phyloP scores from a whole-genome alignment of 139 green algal species.

The Ettlia oleoabundans region DNA sequence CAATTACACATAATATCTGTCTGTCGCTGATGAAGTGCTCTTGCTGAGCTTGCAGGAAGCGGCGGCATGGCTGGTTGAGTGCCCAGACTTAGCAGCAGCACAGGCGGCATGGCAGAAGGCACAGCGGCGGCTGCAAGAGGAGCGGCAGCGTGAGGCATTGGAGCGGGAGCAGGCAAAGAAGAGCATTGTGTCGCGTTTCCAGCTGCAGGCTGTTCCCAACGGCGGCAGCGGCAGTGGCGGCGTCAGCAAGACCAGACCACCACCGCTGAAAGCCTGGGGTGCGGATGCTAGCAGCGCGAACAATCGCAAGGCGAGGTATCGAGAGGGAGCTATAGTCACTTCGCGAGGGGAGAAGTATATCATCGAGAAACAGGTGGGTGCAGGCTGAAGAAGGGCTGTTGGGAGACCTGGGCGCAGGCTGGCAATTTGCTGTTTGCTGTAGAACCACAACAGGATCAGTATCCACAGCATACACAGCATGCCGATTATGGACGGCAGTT shows the following conservation, averaged over 20 bases:
- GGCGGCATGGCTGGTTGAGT: slow-evolving; percentile 39
- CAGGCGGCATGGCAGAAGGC: slow-evolving; percentile 3
- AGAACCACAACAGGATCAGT: too few species aligned
- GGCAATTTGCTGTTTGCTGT: too few species aligned
- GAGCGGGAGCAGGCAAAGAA: background rate
- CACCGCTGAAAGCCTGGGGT: background rate
- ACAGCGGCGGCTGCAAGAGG: background rate
- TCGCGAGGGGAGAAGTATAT: slow-evolving; percentile 78
- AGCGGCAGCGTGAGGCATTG: background rate
- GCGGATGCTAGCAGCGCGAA: background rate
- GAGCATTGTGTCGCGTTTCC: background rate
- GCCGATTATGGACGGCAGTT: too few species aligned
- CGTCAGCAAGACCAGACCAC: slow-evolving; percentile 14
- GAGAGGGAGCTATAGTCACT: slow-evolving; percentile 63
- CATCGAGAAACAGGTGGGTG: slow-evolving; percentile 51
- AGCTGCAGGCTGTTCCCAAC: slow-evolving; percentile 7
- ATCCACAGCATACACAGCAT: too few species aligned
- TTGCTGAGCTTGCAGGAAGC: slow-evolving; percentile 12
- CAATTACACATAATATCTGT: too few species aligned
- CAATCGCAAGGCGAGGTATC: slow-evolving; percentile 56
- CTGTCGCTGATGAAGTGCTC: too few species aligned
- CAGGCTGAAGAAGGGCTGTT: background rate
- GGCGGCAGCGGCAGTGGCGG: background rate
- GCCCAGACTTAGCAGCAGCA: slow-evolving; percentile 45
- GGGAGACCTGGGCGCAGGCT: background rate